Percentiles rank a stretch among this genome's conserved stretches.
These are phyloP conservation scores for Mortierella antarctica DNA, from an alignment of 192 early-diverging fungal species.

Conservation along the genomic window DNA sequence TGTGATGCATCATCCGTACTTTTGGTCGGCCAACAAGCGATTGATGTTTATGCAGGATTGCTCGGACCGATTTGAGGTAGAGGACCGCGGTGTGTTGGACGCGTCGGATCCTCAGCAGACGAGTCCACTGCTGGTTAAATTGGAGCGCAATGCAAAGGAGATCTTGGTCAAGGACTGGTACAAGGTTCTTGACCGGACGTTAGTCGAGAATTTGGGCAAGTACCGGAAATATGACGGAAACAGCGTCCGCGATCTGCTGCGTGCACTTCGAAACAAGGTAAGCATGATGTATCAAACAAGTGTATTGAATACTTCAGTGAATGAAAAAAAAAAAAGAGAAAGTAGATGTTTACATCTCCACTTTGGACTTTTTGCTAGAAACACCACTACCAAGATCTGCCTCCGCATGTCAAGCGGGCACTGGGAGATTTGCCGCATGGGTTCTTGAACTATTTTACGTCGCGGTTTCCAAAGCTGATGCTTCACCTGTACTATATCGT, in stretches of 20 bases:
- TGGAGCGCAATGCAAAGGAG: slow-evolving; percentile 71
- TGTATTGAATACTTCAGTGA: background rate
- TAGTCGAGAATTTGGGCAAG: slow-evolving; percentile 87
- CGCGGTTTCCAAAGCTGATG: slow-evolving; percentile 88
- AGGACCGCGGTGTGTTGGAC: slow-evolving; percentile 61
- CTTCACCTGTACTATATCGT: slow-evolving; percentile 92
- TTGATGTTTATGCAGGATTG: slow-evolving; percentile 94
- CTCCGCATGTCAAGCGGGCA: slow-evolving; percentile 75
- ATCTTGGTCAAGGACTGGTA: slow-evolving; percentile 84
- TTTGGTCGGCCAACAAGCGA: slow-evolving; percentile 89
- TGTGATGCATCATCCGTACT: slow-evolving; percentile 93
- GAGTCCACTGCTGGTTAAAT: slow-evolving; percentile 68
- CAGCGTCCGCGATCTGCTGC: slow-evolving; percentile 86
- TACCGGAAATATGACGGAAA: slow-evolving; percentile 93
- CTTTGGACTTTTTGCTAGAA: slow-evolving; percentile 64
- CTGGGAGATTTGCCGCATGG: slow-evolving; percentile 89
- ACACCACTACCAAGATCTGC: slow-evolving; percentile 97
- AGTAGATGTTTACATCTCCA: background rate
- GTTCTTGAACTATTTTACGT: slow-evolving; percentile 90
- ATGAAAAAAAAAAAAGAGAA: slow-evolving; percentile 5
- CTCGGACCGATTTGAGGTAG: slow-evolving; percentile 94
- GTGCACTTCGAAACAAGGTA: slow-evolving; percentile 95
- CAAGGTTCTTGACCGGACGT: slow-evolving; percentile 72
- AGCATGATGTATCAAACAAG: background rate
- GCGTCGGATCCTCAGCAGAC: slow-evolving; percentile 59